A percentile compares a stretch with the other conserved stretches of the same genome.
Conservation (phyloP, 2,329 filamentous ascomycete species). For the Fusarium pseudocircinatum region DNA sequence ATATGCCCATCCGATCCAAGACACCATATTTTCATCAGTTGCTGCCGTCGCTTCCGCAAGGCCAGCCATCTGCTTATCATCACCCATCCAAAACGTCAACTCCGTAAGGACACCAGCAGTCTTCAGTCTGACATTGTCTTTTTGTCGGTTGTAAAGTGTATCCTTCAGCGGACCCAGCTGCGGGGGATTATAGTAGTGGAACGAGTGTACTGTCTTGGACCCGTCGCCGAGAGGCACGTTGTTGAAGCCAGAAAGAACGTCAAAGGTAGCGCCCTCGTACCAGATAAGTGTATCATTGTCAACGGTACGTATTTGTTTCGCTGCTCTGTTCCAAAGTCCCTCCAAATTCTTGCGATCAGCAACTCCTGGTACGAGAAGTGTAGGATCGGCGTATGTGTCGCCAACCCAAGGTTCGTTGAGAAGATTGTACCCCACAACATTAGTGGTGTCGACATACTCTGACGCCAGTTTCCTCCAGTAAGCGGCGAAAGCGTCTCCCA, state of each 20-base stretch:
- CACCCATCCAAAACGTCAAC: not conserved
- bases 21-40: not conserved
- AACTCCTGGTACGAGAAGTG: not conserved
- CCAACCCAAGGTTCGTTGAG: not conserved
- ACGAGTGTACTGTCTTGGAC: not conserved
- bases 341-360: not conserved
- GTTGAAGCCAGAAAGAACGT: not conserved
- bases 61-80: not conserved
- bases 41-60: accelerated
- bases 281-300: not conserved
- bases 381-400: not conserved
- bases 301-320: not conserved
- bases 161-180: accelerated
- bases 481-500: not conserved
- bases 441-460: not conserved
- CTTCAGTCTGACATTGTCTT: not conserved
- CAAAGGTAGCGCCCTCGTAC: not conserved
- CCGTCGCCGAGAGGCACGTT: not conserved
- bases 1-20: not conserved
- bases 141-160: accelerated
- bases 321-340: not conserved
- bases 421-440: not conserved
- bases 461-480: not conserved
- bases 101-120: accelerated
- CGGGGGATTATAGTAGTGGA: not conserved